A percentile compares a stretch with the other conserved stretches of the same genome.
Evolutionary conservation across 306 rosid species (phyloP).

Genomic region (Elaeagnus macrophylla): DNA sequence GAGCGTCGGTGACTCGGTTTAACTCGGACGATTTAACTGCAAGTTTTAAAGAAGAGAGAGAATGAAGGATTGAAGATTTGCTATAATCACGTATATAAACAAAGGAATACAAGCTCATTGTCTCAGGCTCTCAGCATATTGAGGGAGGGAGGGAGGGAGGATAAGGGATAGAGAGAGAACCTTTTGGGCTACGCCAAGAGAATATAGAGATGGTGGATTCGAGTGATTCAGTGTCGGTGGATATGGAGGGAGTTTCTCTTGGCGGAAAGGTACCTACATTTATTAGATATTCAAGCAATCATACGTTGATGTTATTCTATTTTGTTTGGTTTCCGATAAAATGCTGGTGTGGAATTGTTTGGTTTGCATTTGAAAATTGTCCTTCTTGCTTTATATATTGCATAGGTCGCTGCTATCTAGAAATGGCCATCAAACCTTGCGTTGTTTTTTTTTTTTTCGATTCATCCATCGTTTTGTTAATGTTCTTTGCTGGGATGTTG

Average conservation of each 20-base stretch:
- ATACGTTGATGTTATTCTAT: slow-evolving; percentile 2
- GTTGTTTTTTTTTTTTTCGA: not conserved
- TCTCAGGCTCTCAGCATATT: slow-evolving; percentile 13
- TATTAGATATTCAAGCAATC: not conserved
- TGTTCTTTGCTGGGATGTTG: not conserved
- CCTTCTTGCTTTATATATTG: slow-evolving; percentile 4
- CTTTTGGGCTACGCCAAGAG: slow-evolving; percentile 4
- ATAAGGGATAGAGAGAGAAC: slow-evolving; percentile 2
- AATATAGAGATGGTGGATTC: slow-evolving; percentile 48
- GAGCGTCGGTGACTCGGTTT: slow-evolving; percentile 94
- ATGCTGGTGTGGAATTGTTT: slow-evolving; percentile 3
- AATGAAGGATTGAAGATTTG: not conserved
- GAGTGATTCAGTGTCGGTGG: slow-evolving; percentile 78
- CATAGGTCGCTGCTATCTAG: slow-evolving; percentile 10
- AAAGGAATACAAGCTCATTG: slow-evolving; percentile 21
- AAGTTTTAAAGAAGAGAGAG: slow-evolving; percentile 18
- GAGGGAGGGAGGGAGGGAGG: slow-evolving; percentile 13
- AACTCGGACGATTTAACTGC: slow-evolving; percentile 47
- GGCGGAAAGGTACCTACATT: slow-evolving; percentile 63
- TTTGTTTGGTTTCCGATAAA: slow-evolving; percentile 21
- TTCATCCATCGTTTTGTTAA: not conserved
- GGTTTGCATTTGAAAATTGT: not conserved
- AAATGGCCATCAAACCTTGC: not conserved
- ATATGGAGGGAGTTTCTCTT: slow-evolving; percentile 65
- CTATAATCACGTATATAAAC: slow-evolving; percentile 9